phyloP scores from a whole-genome alignment of 345 rosid species.

The Tarenaya hassleriana region DNA sequence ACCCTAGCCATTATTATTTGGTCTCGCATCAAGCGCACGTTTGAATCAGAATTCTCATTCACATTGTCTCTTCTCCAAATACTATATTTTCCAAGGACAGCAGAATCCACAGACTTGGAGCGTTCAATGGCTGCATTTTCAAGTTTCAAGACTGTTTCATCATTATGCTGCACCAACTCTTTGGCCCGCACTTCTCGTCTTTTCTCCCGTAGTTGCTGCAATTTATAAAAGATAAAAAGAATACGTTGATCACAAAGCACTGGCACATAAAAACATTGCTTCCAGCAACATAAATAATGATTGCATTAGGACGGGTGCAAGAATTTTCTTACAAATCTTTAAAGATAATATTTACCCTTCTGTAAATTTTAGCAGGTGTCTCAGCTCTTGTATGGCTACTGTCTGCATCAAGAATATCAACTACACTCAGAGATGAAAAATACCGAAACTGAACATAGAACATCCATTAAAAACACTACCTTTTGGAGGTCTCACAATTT shows the following conservation, averaged over 20 bases:
- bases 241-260: background rate
- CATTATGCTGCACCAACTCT: constrained; percentile 60
- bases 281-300: background rate
- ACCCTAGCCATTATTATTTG: constrained; percentile 97
- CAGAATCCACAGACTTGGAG: constrained; percentile 90
- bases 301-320: background rate
- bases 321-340: background rate
- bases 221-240: constrained; percentile 5
- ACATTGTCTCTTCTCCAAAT: constrained; percentile 94
- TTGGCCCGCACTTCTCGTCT: constrained; percentile 73
- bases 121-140: constrained; percentile 95
- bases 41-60: constrained; percentile 80
- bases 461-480: constrained; percentile 24
- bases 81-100: constrained; percentile 90
- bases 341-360: constrained; percentile 54
- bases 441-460: constrained; percentile 9
- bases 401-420: constrained; percentile 34
- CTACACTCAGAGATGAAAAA: constrained; percentile 23
- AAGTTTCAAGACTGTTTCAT: constrained; percentile 63
- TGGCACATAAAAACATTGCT: constrained; percentile 3
- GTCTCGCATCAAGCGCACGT: constrained; percentile 84
- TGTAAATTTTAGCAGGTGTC: constrained; percentile 59
- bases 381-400: constrained; percentile 39
- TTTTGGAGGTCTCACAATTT: constrained; percentile 31
- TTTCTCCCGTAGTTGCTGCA: constrained; percentile 88